Evolutionary conservation across 345 rosid species (phyloP).

Genomic region (Clausena lansium): DNA sequence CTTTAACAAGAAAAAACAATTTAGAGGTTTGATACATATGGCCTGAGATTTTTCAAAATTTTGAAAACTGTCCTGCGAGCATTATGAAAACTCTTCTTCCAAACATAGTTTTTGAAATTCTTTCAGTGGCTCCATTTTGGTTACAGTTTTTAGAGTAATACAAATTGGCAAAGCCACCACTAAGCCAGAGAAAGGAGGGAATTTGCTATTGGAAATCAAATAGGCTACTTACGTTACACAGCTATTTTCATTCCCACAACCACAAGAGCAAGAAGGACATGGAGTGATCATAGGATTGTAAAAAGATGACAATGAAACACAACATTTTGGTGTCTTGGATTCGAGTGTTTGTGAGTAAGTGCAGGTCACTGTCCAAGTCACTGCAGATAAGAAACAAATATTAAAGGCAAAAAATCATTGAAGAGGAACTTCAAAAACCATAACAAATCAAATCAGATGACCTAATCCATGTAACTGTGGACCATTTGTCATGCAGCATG

Average conservation of each 20-base stretch:
- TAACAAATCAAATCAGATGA: not conserved
- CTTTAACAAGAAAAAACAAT: not conserved
- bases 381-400: constrained; percentile 29
- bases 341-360: constrained; percentile 77
- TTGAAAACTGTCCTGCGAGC: not conserved
- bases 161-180: not conserved
- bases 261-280: constrained; percentile 75
- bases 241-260: constrained; percentile 57
- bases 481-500: not conserved
- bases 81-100: not conserved
- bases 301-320: constrained; percentile 79
- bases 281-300: constrained; percentile 64
- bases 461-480: not conserved
- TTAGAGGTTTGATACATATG: not conserved
- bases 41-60: not conserved
- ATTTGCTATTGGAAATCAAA: not conserved
- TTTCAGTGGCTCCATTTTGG: not conserved
- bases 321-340: constrained; percentile 68
- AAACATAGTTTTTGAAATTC: not conserved
- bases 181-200: not conserved
- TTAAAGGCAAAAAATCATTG: too few relatives aligned
- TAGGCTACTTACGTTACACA: constrained; percentile 53
- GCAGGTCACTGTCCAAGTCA: constrained; percentile 93
- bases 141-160: not conserved
- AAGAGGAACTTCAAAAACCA: not conserved